A percentile compares a stretch with the other conserved stretches of the same genome.
phyloP scores from a whole-genome alignment of 2,329 filamentous ascomycete species.

The Aspergillus sp. region DNA sequence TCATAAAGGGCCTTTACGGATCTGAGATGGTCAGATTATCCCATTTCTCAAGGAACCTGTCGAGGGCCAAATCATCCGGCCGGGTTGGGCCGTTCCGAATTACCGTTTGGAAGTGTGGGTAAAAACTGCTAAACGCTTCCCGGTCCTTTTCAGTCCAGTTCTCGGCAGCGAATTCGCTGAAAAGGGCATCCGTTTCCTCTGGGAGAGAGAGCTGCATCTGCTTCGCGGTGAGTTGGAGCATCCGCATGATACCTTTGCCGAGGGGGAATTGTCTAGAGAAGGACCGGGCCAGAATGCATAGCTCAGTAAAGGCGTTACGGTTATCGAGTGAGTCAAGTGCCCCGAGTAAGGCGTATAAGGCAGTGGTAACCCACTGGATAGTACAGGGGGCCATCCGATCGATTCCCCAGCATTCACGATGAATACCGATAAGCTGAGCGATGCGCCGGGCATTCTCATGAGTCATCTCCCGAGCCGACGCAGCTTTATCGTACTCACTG shows the following conservation, averaged over 20 bases:
- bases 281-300: constrained; percentile 25
- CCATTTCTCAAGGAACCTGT: constrained; percentile 32
- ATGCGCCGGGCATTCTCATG: constrained; percentile 23
- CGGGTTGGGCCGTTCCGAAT: constrained; percentile 11
- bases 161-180: constrained; percentile 21
- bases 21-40: constrained; percentile 18
- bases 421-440: constrained; percentile 22
- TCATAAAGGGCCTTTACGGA: no score
- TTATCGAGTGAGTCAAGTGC: constrained; percentile 22
- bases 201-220: constrained; percentile 24
- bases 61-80: constrained; percentile 15
- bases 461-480: constrained; percentile 18
- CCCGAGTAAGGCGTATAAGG: constrained; percentile 28
- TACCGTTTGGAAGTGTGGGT: constrained; percentile 22
- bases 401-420: constrained; percentile 30
- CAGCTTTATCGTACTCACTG: constrained; percentile 4
- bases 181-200: constrained; percentile 22
- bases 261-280: constrained; percentile 27
- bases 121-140: constrained; percentile 25
- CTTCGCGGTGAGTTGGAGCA: constrained; percentile 28
- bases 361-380: constrained; percentile 27
- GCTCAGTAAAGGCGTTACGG: constrained; percentile 25
- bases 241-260: constrained; percentile 26
- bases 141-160: constrained; percentile 19
- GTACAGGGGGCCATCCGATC: constrained; percentile 27